Evolutionary conservation across 495 filamentous ascomycete species (phyloP), one percentile per base, ranked within the genome.

Genomic region (Umbilicaria muhlenbergii): DNA sequence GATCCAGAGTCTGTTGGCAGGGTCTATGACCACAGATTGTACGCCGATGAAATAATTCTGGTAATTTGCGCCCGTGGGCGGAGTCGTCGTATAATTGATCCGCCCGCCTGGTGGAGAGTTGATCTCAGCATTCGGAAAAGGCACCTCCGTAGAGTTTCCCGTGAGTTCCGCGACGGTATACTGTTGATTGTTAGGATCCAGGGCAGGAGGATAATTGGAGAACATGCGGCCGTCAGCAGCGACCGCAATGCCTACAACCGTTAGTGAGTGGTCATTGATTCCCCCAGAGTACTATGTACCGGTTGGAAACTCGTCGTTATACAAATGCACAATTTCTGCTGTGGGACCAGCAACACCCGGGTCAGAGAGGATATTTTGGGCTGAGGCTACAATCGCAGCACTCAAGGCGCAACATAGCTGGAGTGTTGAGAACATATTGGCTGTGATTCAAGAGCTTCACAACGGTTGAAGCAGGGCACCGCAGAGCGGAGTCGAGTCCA

Each of bases 121-220:
- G 45, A 63, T 61, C 38, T 58, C 58, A 6, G 48, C 44, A 34
- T 37, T 59, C 13, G 64, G 67, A 46, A 62, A 71, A 1, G 66
- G 53, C 10, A 42, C 46, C 48, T 69, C 67, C 11, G 54, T 59
- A 28, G 42, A 58, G 36, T 63, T 55, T 12, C 49, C 52, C 4
- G 51, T 58, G 15, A 69, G 53, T 49, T 71, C 67, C 12, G 59
- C 65, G n/a, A 68, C 61, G n/a, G 58, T 63, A 38, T 63, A 68
- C 32, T 55, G 54, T 12, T 49, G 56, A 46, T 69, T 62, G 41
- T 57, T 61, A 0, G 51, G 43, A 48, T 68, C 60, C 13, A 69
- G 52, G 14, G 52, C 60, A 6, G 58, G 57, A n/a, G 67, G 64
- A 40, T 68, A 71, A 41, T 63, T 66, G 36, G 63, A 63, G 51